Evolutionary conservation across 306 rosid species (phyloP), one percentile per base, ranked within the genome.

Genomic region (Prunus campanulata): DNA sequence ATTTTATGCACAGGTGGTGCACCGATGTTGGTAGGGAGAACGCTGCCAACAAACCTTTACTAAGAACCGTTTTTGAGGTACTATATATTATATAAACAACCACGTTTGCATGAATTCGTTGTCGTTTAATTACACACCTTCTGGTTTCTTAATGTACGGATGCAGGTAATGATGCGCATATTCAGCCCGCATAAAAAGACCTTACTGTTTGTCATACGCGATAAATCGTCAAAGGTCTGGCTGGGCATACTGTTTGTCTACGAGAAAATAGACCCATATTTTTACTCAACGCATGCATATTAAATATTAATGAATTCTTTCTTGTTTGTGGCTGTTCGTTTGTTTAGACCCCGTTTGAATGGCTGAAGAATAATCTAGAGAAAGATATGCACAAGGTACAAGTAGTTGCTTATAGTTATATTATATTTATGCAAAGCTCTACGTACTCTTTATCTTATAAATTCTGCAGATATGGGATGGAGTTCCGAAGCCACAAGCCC

Each of bases 11-110:
- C 20, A 93, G 98, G 92, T 93, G 97, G 98, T 93, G 94, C 81
- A 90, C 86, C 84, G 98, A 93, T 87, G 91, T 93, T 72, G 98
- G 98, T 48, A 88, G 97, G 49, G 97, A 93, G 80, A 96, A 88
- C 29, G 98, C 98, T 79, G 93, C 98, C 20, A 91, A 91, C 74
- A 93, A 82, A 82, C 98, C 98, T 75, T 92, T 93, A 75, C 81
- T 93, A 27, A 93, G 90, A 85, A 93, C 96, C 55, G 90, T 91
- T 78, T 93, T 93, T 86, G 96, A 91, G 98, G 98, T 93, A 70
- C 59, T 15, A 2, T 2, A 32, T 32, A 0, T 32, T 32, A 32
- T 4, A 32, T 32, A 32, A 32, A 32, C 39, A 32, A 32, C 39
- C 6, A 32, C 39, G 39, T 32, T 5, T 32, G 39, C 39, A 32